Evolutionary conservation across 2,329 filamentous ascomycete genomes (phyloP).

Genomic region (Aaosphaeria arxii): DNA sequence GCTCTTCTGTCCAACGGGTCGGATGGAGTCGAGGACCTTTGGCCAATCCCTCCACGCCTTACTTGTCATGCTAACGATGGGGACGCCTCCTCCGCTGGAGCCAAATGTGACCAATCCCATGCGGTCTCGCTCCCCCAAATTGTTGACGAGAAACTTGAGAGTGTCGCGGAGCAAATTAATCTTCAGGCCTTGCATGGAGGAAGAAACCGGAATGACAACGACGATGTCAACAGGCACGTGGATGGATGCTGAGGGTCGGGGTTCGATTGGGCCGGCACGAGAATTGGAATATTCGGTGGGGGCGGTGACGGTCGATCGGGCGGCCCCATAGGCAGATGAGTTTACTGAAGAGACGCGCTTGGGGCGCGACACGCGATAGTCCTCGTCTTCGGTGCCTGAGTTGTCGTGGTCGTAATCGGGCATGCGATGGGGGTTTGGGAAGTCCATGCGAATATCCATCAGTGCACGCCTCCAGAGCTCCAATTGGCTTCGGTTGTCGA

Average conservation of each 20-base stretch:
- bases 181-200: constrained; percentile 99
- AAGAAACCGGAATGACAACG: constrained; percentile 93
- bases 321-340: constrained; percentile 76
- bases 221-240: constrained; percentile 95
- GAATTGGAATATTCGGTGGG: constrained; percentile 81
- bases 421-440: constrained; percentile 55
- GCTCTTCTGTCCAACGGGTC: constrained; percentile 94
- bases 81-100: constrained; percentile 87
- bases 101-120: constrained; percentile 98
- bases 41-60: constrained; percentile 92
- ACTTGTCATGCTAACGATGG: constrained; percentile 96
- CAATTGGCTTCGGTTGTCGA: constrained; percentile 77
- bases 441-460: constrained; percentile 74
- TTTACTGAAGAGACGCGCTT: constrained; percentile 79
- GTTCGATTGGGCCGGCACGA: constrained; percentile 39
- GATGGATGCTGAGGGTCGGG: constrained; percentile 53
- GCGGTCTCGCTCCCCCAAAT: constrained; percentile 85
- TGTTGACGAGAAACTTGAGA: constrained; percentile 85
- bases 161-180: constrained; percentile 92
- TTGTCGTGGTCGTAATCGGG: constrained; percentile 75
- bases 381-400: constrained; percentile 85
- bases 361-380: constrained; percentile 58
- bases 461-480: constrained; percentile 89
- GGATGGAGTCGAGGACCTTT: constrained; percentile 80
- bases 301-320: constrained; percentile 80